Conservation (phyloP, 495 filamentous ascomycete genomes). For the Trichodelitschia bisporula region DNA sequence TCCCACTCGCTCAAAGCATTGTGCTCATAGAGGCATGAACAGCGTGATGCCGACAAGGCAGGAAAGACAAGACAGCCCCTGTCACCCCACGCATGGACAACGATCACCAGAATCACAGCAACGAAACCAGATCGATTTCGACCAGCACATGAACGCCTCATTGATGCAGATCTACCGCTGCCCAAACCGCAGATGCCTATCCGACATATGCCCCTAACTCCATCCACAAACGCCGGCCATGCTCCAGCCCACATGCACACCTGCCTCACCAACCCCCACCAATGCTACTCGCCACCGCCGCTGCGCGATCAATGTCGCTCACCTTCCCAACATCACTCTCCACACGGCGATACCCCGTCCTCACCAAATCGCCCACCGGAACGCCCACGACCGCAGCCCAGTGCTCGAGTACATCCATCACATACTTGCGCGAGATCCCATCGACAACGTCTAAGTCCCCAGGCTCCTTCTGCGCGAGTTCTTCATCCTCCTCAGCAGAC, state of each 20-base stretch:
- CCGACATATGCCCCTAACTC: neutral
- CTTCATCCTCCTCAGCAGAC: slow-evolving; percentile 30
- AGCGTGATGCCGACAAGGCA: too few species aligned
- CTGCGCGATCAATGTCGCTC: slow-evolving; percentile 53
- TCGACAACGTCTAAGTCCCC: slow-evolving; percentile 18
- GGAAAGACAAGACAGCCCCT: too few species aligned
- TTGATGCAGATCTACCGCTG: too few species aligned
- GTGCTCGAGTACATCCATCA: slow-evolving; percentile 33
- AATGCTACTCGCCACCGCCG: slow-evolving; percentile 75
- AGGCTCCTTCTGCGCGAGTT: slow-evolving; percentile 1
- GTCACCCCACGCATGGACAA: too few species aligned
- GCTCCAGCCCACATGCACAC: neutral
- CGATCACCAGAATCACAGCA: neutral
- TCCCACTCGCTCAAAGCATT: too few species aligned
- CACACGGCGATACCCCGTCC: slow-evolving; percentile 73
- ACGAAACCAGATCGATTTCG: neutral
- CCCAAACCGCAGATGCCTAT: neutral
- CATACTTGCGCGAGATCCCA: slow-evolving; percentile 20
- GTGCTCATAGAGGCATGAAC: too few species aligned
- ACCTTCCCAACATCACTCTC: slow-evolving; percentile 70
- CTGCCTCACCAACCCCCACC: slow-evolving; percentile 64
- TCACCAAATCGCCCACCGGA: slow-evolving; percentile 43
- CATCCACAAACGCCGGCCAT: neutral
- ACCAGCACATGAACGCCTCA: too few species aligned
- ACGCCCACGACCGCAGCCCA: slow-evolving; percentile 54